Evolutionary conservation across 169 alveolate genomes (phyloP).

Genomic region (Amoebophrya sp.): DNA sequence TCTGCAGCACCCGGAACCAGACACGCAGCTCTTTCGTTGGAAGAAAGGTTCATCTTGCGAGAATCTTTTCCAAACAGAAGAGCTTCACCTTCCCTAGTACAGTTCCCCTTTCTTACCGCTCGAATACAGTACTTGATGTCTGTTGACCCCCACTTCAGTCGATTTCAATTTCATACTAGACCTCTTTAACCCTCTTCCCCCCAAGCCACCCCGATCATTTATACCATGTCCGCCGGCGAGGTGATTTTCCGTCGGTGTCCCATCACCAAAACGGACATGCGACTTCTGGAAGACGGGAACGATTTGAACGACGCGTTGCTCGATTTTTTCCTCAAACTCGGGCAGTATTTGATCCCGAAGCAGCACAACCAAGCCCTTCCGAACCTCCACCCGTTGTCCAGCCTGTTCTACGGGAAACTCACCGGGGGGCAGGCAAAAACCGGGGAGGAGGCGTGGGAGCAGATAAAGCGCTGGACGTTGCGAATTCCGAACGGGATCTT

Average conservation of each 20-base stretch:
- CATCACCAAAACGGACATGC: neutral
- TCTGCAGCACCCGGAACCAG: no score
- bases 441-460: neutral
- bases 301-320: slow-evolving; percentile 12
- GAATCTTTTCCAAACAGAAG: no score
- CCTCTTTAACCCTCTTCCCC: no score
- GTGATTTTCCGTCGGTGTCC: neutral
- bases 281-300: neutral
- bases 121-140: no score
- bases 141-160: no score
- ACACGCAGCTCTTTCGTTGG: no score
- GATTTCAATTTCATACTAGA: no score
- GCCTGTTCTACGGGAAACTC: neutral
- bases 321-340: neutral
- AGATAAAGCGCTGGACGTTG: neutral
- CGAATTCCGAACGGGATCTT: neutral
- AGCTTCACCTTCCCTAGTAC: no score
- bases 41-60: no score
- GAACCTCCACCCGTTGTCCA: neutral
- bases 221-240: neutral
- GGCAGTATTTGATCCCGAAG: neutral
- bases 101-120: no score
- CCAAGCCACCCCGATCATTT: no score
- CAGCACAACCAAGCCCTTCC: neutral
- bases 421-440: neutral